A percentile compares a stretch with the other conserved stretches of the same genome.
Conservation (phyloP, 306 rosid genomes). For the Inga leiocalycina region DNA sequence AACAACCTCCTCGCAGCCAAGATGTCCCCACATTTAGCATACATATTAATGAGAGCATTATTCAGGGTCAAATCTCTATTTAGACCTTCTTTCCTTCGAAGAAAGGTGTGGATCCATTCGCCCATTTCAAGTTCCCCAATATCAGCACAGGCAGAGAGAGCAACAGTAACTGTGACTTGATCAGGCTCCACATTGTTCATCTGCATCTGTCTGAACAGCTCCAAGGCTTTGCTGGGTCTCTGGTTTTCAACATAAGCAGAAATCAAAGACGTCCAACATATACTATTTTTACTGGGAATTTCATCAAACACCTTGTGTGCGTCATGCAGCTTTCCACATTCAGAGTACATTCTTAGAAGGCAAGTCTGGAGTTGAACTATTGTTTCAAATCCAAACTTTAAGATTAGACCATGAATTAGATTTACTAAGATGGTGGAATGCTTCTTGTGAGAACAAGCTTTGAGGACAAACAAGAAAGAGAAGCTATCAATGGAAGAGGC, state of each 20-base stretch:
- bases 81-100: constrained; percentile 28
- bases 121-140: constrained; percentile 45
- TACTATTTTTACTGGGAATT: constrained; percentile 30
- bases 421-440: constrained; percentile 30
- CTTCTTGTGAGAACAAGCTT: constrained; percentile 42
- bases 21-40: constrained; percentile 33
- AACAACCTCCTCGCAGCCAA: constrained; percentile 52
- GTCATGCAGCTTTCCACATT: background rate
- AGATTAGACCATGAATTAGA: constrained; percentile 38
- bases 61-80: constrained; percentile 47
- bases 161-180: constrained; percentile 39
- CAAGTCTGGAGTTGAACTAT: constrained; percentile 49
- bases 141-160: constrained; percentile 53
- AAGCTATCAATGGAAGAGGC: constrained; percentile 41
- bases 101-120: constrained; percentile 48
- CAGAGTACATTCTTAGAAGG: constrained; percentile 41
- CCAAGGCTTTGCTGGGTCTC: constrained; percentile 45
- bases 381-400: constrained; percentile 41
- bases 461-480: constrained; percentile 47
- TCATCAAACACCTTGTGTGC: constrained; percentile 43
- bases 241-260: constrained; percentile 60
- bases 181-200: constrained; percentile 45
- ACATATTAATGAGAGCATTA: constrained; percentile 67
- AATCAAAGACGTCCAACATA: constrained; percentile 61
- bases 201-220: constrained; percentile 55